phyloP scores from a whole-genome alignment of 2,329 filamentous ascomycete species.

The Penicillium psychrosexuale region DNA sequence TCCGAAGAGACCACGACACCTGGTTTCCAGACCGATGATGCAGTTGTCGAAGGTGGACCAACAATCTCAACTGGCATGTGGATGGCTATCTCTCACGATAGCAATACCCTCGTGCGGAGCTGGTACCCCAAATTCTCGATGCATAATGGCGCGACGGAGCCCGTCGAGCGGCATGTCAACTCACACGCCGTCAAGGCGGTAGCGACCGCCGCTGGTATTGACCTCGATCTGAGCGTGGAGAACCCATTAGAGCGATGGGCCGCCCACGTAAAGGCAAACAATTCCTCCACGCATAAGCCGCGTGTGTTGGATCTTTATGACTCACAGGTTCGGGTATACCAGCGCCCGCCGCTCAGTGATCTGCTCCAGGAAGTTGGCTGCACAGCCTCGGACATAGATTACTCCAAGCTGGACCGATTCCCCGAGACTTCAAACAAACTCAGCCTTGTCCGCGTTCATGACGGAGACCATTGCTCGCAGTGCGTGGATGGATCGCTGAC shows the following conservation, averaged over 20 bases:
- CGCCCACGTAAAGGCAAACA: conserved; percentile 32
- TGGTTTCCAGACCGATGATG: conserved; percentile 26
- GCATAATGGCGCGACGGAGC: conserved; percentile 29
- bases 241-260: conserved; percentile 56
- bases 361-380: conserved; percentile 31
- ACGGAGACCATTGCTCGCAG: conserved; percentile 69
- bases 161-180: conserved; percentile 48
- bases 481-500: conserved; percentile 64
- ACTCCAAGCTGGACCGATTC: conserved; percentile 37
- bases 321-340: conserved; percentile 39
- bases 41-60: conserved; percentile 20
- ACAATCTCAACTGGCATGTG: conserved; percentile 40
- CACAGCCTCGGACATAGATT: conserved; percentile 31
- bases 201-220: conserved; percentile 52
- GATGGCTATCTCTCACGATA: conserved; percentile 52
- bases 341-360: conserved; percentile 39
- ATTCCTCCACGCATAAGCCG: conserved; percentile 27
- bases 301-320: conserved; percentile 42
- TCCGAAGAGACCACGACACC: conserved; percentile 4
- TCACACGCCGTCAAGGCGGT: conserved; percentile 62
- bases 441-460: conserved; percentile 62
- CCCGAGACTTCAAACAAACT: conserved; percentile 46
- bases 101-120: conserved; percentile 64
- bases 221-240: conserved; percentile 69
- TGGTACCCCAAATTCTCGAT: conserved; percentile 58